Conservation (phyloP, 1,139 yeast genomes). For the Yamadazyma buinensis region DNA sequence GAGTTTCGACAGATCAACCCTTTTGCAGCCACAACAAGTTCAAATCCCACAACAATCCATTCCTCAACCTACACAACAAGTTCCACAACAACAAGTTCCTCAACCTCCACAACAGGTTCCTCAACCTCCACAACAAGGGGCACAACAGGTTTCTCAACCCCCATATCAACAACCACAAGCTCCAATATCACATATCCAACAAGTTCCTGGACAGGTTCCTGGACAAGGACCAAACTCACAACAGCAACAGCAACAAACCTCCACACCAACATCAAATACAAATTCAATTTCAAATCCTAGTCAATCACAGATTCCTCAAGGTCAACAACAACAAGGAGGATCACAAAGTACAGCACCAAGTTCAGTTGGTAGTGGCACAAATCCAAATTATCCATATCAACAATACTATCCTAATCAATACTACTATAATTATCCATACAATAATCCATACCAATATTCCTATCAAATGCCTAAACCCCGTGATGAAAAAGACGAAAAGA, state of each 20-base stretch:
- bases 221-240: too few species aligned
- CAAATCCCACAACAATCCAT: background rate
- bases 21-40: slow-evolving; percentile 2
- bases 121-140: slow-evolving; percentile 14
- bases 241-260: too few species aligned
- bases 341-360: too few species aligned
- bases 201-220: too few species aligned
- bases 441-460: slow-evolving; percentile 19
- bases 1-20: slow-evolving; percentile 21
- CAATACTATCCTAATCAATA: slow-evolving; percentile 18
- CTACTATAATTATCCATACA: slow-evolving; percentile 18
- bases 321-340: too few species aligned
- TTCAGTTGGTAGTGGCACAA: background rate
- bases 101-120: slow-evolving; percentile 7
- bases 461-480: slow-evolving; percentile 16
- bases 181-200: slow-evolving; percentile 3
- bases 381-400: slow-evolving; percentile 15
- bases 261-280: slow-evolving; percentile 8
- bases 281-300: slow-evolving; percentile 1
- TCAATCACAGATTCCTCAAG: too few species aligned
- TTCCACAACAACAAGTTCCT: slow-evolving; percentile 4
- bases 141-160: too few species aligned
- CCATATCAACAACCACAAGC: slow-evolving; percentile 3
- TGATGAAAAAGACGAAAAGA: slow-evolving; percentile 8
- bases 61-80: slow-evolving; percentile 1